phyloP scores from a whole-genome alignment of 2,329 filamentous ascomycete genomes.

The Cercospora beticola region DNA sequence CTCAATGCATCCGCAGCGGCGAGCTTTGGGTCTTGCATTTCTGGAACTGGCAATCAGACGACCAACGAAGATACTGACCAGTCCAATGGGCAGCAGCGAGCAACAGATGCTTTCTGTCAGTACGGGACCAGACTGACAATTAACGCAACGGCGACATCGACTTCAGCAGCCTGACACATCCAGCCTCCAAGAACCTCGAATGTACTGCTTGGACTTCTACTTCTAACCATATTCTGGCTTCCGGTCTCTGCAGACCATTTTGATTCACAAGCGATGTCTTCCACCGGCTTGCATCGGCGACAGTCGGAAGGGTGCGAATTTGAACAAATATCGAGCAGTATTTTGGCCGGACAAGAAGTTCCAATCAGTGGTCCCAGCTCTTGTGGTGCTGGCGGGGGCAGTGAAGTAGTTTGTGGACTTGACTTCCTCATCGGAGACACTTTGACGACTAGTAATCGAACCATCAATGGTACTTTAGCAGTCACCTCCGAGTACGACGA shows the following conservation, averaged over 20 bases:
- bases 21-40: neutral
- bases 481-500: neutral
- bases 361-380: neutral
- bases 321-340: neutral
- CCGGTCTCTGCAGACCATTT: neutral
- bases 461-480: neutral
- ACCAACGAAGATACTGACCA: neutral
- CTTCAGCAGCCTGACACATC: neutral
- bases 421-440: neutral
- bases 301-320: neutral
- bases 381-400: neutral
- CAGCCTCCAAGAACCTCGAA: neutral
- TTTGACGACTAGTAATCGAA: neutral
- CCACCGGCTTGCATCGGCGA: neutral
- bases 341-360: neutral
- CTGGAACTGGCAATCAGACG: neutral
- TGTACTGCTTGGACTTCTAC: neutral
- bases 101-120: neutral
- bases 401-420: neutral
- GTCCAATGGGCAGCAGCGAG: neutral
- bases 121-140: neutral
- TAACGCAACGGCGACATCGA: neutral
- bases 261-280: neutral
- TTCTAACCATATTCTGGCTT: neutral
- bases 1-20: neutral